Evolutionary conservation across 2,329 filamentous ascomycete genomes (phyloP).

Genomic region (Pestalotiopsis fici): DNA sequence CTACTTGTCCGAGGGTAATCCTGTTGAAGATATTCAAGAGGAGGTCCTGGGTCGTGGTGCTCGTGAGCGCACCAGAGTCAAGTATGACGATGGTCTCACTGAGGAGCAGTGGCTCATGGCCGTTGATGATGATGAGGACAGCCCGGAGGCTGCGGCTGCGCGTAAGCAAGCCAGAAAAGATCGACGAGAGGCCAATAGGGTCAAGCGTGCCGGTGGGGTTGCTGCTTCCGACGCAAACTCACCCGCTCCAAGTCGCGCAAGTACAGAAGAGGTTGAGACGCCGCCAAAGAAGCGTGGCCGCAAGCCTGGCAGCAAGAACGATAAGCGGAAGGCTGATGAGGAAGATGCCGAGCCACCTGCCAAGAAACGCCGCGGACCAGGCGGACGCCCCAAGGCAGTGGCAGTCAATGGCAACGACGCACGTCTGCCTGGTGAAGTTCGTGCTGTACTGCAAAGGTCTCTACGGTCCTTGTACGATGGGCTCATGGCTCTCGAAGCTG

Average conservation of each 20-base stretch:
- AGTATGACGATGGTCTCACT: conserved; percentile 95
- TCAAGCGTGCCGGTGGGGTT: conserved; percentile 51
- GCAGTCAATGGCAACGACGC: conserved; percentile 32
- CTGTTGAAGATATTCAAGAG: conserved; percentile 75
- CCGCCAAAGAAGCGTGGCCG: conserved; percentile 81
- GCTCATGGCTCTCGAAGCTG: conserved; percentile 82
- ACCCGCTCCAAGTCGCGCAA: conserved; percentile 76
- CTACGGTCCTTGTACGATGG: conserved; percentile 76
- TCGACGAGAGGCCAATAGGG: conserved; percentile 74
- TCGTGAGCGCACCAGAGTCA: conserved; percentile 89
- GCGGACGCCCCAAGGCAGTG: conserved; percentile 67
- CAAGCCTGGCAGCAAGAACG: conserved; percentile 70
- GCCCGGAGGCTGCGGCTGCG: conserved; percentile 87
- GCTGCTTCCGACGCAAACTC: conserved; percentile 62
- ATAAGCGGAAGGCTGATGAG: conserved; percentile 88
- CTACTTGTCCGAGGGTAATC: conserved; percentile 84
- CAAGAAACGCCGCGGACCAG: conserved; percentile 76
- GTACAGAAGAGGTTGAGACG: conserved; percentile 77
- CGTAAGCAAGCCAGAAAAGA: conserved; percentile 86
- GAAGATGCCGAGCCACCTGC: conserved; percentile 75
- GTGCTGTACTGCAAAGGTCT: conserved; percentile 77
- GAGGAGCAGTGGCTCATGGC: conserved; percentile 99
- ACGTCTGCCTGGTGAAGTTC: conserved; percentile 67
- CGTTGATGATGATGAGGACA: conserved; percentile 94
- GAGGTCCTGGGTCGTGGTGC: conserved; percentile 85